Evolutionary conservation across 2,329 filamentous ascomycete species (phyloP).

Genomic region (Cercospora nicotianae): DNA sequence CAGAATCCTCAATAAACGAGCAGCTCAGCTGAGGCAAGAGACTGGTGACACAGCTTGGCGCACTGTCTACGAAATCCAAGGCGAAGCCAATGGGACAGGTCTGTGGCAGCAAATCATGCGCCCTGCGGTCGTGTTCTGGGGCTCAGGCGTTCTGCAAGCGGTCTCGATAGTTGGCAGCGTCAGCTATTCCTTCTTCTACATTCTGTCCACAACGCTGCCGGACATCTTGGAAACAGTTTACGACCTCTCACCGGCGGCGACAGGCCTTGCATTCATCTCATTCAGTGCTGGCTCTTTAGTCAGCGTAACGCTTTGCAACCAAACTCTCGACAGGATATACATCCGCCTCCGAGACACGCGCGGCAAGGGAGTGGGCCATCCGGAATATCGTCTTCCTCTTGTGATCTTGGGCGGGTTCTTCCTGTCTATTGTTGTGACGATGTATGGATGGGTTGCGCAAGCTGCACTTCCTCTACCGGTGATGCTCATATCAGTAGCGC

Average conservation of each 20-base stretch:
- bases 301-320: conserved; percentile 42
- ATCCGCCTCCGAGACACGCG: conserved; percentile 32
- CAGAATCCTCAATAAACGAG: conserved; percentile 53
- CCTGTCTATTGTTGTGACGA: conserved; percentile 55
- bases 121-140: conserved; percentile 46
- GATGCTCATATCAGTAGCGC: conserved; percentile 54
- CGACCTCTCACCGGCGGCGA: conserved; percentile 50
- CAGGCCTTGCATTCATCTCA: conserved; percentile 55
- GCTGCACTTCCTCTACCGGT: conserved; percentile 54
- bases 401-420: conserved; percentile 56
- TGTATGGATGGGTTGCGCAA: conserved; percentile 60
- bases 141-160: conserved; percentile 57
- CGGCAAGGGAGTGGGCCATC: conserved; percentile 38
- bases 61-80: conserved; percentile 25
- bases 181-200: conserved; percentile 49
- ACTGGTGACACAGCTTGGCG: conserved; percentile 21
- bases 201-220: conserved; percentile 49
- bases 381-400: conserved; percentile 65
- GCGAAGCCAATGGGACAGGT: conserved; percentile 6
- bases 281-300: conserved; percentile 53
- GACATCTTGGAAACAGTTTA: conserved; percentile 46
- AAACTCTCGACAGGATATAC: conserved; percentile 42
- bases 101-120: conserved; percentile 44
- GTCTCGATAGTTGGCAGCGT: conserved; percentile 48
- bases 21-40: conserved; percentile 32